Base-by-base conservation (phyloP, 2,329 filamentous ascomycete genomes). In the Alternaria sp. region DNA sequence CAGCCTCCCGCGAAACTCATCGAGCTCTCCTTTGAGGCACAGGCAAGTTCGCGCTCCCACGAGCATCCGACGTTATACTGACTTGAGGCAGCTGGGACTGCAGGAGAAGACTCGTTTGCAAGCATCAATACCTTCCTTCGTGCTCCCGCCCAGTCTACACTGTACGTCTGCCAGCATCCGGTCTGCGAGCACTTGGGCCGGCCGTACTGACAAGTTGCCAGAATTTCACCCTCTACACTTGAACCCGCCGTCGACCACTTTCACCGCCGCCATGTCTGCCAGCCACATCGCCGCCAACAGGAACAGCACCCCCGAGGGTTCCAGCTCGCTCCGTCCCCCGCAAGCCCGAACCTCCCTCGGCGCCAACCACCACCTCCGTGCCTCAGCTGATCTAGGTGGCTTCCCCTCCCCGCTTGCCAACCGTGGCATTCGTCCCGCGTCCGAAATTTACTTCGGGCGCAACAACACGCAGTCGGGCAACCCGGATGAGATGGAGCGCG, bases 251-350 rank as follows among this genome's bases (percentile, higher is more conserved):
- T 43, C 26, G 21, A 43, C 25, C n/a, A 33, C 49, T 20, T 21
- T 33, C 30, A 21, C 63, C 56, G 55, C 62, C 76, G 76, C 61
- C 71, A 84, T 84, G 83, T 84, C 83, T 66, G 78, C 79, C 65
- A 80, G 75, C 72, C 82, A 85, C 72, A 82, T 84, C 61, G 81
- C 84, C 67, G 82, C 82, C 61, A 98, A 98, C 84, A 92, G 96
- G 76, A 98, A 98, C 84, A 98, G 94, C 87, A 98, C 95, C 49
- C 96, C 96, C 59, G 96, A 98, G 84, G 93, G 92, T 58, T 91
- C 90, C 73, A 93, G 90, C 76, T 89, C 92, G 57, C 90, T 97
- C 75, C 92, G 95, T 66, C 93, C 94, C 51, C 92, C 94, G 53
- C 87, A 90, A 45, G 91, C 94, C 69, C 89, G 95, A 72, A 87